Percentiles rank a stretch among this genome's conserved stretches.
Evolutionary conservation across 331 rosid genomes (phyloP).

Genomic region (Phaseolus coccineus): DNA sequence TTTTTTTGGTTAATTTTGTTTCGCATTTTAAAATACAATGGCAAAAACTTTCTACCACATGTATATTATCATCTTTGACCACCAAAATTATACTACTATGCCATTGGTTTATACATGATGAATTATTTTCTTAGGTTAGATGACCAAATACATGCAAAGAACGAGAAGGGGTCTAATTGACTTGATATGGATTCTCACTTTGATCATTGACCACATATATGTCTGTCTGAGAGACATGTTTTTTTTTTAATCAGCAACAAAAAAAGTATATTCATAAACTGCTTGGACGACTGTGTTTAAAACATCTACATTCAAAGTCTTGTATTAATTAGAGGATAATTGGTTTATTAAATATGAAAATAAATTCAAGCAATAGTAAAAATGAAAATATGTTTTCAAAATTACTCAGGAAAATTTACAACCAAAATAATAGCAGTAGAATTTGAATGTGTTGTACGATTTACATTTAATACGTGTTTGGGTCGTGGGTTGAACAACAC

Average conservation of each 20-base stretch:
- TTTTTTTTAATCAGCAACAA: no score
- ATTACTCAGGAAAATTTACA: background rate
- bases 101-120: background rate
- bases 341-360: background rate
- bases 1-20: background rate
- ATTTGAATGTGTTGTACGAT: background rate
- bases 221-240: background rate
- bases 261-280: background rate
- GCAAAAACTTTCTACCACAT: background rate
- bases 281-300: background rate
- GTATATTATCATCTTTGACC: background rate
- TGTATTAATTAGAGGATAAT: background rate
- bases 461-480: background rate
- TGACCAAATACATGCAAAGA: background rate
- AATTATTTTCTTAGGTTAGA: background rate
- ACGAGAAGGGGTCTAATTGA: constrained; percentile 1
- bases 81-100: background rate
- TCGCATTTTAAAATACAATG: background rate
- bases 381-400: background rate
- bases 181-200: constrained; percentile 15
- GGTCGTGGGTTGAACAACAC: constrained; percentile 3
- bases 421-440: background rate
- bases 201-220: background rate
- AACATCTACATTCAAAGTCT: background rate
- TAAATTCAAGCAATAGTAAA: background rate